Percentiles rank a stretch among this genome's conserved stretches.
phyloP scores from a whole-genome alignment of 352 stramenopile genomes.

The Phytophthora fragariaefolia region DNA sequence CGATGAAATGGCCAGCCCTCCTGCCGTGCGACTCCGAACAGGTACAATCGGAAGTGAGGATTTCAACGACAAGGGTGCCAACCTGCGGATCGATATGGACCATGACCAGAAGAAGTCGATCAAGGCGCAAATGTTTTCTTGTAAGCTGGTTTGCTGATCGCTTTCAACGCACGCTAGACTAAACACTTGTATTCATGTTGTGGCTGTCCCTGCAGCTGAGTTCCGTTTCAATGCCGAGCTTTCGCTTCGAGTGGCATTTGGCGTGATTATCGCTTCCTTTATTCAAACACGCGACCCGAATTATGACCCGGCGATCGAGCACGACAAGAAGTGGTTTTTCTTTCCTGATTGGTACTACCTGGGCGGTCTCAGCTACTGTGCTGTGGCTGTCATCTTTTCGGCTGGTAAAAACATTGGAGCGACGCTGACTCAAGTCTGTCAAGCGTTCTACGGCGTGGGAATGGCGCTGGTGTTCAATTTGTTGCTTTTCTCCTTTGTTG shows the following conservation, averaged over 20 bases:
- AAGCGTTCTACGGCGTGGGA: conserved; percentile 80
- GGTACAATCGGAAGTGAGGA: conserved; percentile 67
- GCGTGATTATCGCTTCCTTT: conserved; percentile 71
- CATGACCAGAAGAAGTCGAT: conserved; percentile 64
- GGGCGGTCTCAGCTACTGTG: conserved; percentile 69
- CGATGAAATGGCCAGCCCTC: conserved; percentile 38
- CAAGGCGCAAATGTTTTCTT: conserved; percentile 55
- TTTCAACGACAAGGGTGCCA: conserved; percentile 65
- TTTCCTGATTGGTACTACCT: conserved; percentile 75
- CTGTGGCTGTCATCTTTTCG: conserved; percentile 80
- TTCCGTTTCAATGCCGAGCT: conserved; percentile 77
- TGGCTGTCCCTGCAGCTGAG: conserved; percentile 42
- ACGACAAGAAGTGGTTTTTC: conserved; percentile 76
- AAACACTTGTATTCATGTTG: conserved; percentile 4
- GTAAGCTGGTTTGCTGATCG: conserved; percentile 39
- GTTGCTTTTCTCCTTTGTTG: conserved; percentile 58
- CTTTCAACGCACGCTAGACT: too few species aligned
- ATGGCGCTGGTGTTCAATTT: conserved; percentile 86
- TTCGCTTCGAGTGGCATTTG: conserved; percentile 67
- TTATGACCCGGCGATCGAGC: conserved; percentile 46
- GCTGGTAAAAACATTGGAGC: conserved; percentile 73
- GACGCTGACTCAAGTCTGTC: conserved; percentile 71
- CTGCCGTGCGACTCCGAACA: conserved; percentile 44
- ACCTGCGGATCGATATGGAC: conserved; percentile 72
- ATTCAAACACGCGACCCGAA: conserved; percentile 67